These are phyloP conservation scores for Plectosphaerella cucumerina DNA, from an alignment of 2,329 filamentous ascomycete genomes.

Conservation along the genomic window DNA sequence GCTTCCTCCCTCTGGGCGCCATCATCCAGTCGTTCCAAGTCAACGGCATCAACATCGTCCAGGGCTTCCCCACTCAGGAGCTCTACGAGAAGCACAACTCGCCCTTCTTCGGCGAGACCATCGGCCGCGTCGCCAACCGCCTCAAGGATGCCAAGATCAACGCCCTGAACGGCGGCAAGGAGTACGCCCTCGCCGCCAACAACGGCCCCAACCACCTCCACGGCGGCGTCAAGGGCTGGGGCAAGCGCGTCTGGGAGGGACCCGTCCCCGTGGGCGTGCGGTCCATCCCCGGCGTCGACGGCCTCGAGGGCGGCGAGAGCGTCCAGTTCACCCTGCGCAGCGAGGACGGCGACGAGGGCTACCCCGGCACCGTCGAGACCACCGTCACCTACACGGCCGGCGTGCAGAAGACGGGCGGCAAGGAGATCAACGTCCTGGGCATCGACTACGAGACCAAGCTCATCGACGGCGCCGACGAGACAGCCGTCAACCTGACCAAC, in stretches of 20 bases:
- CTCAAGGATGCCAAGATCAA: constrained; percentile 68
- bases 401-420: constrained; percentile 58
- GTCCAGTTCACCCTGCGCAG: constrained; percentile 64
- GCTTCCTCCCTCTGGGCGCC: constrained; percentile 71
- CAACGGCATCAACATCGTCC: constrained; percentile 79
- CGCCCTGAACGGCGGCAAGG: constrained; percentile 62
- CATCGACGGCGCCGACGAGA: constrained; percentile 73
- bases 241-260: constrained; percentile 72
- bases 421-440: constrained; percentile 66
- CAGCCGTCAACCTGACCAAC: constrained; percentile 89
- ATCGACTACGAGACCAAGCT: constrained; percentile 90
- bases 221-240: constrained; percentile 73
- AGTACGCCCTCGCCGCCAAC: constrained; percentile 70
- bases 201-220: constrained; percentile 74
- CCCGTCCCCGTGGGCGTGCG: constrained; percentile 56
- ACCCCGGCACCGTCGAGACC: constrained; percentile 78
- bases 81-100: constrained; percentile 72
- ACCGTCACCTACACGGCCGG: constrained; percentile 75
- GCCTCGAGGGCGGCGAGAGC: constrained; percentile 58
- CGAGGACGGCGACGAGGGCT: constrained; percentile 82
- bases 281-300: constrained; percentile 44
- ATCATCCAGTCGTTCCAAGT: constrained; percentile 80
- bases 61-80: constrained; percentile 72
- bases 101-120: constrained; percentile 88
- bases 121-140: constrained; percentile 81